A percentile compares a stretch with the other conserved stretches of the same genome.
These are phyloP conservation scores for Arxiozyma heterogenica DNA, from an alignment of 1,139 yeast species.

Conservation along the genomic window DNA sequence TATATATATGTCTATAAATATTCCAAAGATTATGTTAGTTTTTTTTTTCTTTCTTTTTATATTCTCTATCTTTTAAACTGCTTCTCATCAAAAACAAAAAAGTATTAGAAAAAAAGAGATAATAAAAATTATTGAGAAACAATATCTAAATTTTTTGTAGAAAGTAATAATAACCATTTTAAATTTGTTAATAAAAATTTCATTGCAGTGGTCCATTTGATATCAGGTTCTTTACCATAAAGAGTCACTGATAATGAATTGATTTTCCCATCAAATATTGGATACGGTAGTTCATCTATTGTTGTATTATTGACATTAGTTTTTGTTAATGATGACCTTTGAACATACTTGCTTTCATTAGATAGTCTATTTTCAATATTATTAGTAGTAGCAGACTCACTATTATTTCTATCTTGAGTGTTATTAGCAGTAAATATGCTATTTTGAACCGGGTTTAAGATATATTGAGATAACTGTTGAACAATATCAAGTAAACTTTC, in stretches of 20 bases:
- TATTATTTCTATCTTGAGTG: background rate
- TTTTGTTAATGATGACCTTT: background rate
- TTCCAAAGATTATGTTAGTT: background rate
- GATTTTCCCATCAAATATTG: slow-evolving; percentile 53
- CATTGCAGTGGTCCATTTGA: slow-evolving; percentile 89
- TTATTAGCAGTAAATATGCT: background rate
- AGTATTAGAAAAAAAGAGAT: no score
- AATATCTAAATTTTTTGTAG: slow-evolving; percentile 18
- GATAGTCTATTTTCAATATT: background rate
- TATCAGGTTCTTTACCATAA: slow-evolving; percentile 52
- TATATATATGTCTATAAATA: background rate
- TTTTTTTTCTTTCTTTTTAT: no score
- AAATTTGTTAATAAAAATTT: slow-evolving; percentile 63
- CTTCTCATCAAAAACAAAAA: no score
- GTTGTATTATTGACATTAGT: background rate
- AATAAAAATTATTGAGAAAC: background rate
- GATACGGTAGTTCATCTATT: slow-evolving; percentile 48
- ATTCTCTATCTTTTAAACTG: no score
- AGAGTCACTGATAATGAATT: slow-evolving; percentile 72
- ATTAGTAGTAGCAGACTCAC: background rate
- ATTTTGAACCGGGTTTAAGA: slow-evolving; percentile 8
- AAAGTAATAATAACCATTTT: slow-evolving; percentile 35
- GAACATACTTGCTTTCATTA: background rate
- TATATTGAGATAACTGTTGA: slow-evolving; percentile 15
- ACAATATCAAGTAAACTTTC: slow-evolving; percentile 22